These are phyloP conservation scores for Aspergillus costaricaensis DNA, from an alignment of 2,329 filamentous ascomycete species.

Conservation along the genomic window DNA sequence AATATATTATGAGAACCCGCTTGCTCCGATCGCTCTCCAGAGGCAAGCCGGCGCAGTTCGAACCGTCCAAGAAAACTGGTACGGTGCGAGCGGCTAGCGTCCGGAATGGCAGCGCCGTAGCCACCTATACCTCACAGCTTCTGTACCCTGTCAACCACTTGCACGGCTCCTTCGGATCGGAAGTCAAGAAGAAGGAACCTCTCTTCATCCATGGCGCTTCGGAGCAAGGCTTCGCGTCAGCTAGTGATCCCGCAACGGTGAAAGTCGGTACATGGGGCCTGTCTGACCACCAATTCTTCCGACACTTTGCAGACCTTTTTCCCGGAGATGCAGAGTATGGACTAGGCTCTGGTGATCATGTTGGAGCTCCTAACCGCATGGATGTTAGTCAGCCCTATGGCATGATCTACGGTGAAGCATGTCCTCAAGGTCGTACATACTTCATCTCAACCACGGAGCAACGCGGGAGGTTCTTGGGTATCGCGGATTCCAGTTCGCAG, in stretches of 20 bases:
- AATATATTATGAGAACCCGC: conserved; percentile 86
- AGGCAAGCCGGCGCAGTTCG: conserved; percentile 68
- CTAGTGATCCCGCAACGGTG: conserved; percentile 74
- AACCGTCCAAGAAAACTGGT: conserved; percentile 56
- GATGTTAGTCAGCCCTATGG: conserved; percentile 86
- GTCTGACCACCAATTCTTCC: conserved; percentile 71
- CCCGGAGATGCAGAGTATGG: conserved; percentile 75
- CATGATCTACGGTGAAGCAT: conserved; percentile 81
- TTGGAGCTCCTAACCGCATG: conserved; percentile 81
- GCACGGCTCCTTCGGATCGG: conserved; percentile 72
- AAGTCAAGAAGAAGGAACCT: conserved; percentile 68
- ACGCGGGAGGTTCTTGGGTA: conserved; percentile 71
- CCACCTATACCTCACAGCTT: conserved; percentile 84
- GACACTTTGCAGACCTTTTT: conserved; percentile 76
- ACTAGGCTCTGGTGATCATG: conserved; percentile 71
- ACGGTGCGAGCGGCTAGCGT: conserved; percentile 56
- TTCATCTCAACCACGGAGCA: conserved; percentile 74
- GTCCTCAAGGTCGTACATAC: conserved; percentile 77
- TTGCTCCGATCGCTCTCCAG: conserved; percentile 77
- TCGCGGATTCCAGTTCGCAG: conserved; percentile 61
- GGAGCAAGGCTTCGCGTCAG: conserved; percentile 74
- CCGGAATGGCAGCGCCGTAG: conserved; percentile 70
- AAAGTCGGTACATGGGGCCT: conserved; percentile 81
- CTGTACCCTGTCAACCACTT: conserved; percentile 77
- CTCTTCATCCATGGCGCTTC: conserved; percentile 81